Percentiles rank a stretch among this genome's conserved stretches.
phyloP scores from a whole-genome alignment of 495 filamentous ascomycete genomes.

The Penicillium coffeae region DNA sequence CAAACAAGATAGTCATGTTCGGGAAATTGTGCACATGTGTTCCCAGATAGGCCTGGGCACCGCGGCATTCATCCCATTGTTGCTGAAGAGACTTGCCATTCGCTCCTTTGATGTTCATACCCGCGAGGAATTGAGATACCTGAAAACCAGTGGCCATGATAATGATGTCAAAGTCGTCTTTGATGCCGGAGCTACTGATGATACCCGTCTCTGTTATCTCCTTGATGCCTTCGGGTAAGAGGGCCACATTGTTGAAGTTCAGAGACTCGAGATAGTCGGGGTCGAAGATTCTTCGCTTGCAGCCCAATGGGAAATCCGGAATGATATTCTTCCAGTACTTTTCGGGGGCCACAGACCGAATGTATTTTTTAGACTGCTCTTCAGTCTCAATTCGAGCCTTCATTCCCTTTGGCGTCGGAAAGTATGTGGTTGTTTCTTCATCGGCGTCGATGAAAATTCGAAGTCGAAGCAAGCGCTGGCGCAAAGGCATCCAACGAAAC shows the following conservation, averaged over 20 bases:
- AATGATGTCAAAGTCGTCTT: background rate
- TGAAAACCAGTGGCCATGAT: background rate
- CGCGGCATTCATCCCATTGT: background rate
- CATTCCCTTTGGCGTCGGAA: too few species aligned
- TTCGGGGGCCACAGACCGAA: background rate
- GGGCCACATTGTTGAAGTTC: background rate
- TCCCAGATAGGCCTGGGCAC: background rate
- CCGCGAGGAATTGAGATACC: background rate
- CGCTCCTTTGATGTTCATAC: background rate
- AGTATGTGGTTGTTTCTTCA: too few species aligned
- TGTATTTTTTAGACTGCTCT: background rate
- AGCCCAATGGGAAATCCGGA: background rate
- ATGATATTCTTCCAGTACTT: background rate
- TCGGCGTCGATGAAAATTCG: constrained; percentile 30
- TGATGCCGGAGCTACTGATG: too few species aligned
- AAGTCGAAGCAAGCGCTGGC: constrained; percentile 26
- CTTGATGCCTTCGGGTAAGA: too few species aligned
- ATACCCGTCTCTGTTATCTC: background rate
- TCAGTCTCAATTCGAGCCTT: background rate
- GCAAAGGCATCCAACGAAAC: constrained; percentile 35
- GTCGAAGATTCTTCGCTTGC: background rate
- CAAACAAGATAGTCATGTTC: background rate
- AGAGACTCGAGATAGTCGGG: background rate
- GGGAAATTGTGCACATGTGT: background rate
- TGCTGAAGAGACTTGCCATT: background rate